Conservation (phyloP, 176 grass and related monocot genomes). For the Alopecurus myosuroides region DNA sequence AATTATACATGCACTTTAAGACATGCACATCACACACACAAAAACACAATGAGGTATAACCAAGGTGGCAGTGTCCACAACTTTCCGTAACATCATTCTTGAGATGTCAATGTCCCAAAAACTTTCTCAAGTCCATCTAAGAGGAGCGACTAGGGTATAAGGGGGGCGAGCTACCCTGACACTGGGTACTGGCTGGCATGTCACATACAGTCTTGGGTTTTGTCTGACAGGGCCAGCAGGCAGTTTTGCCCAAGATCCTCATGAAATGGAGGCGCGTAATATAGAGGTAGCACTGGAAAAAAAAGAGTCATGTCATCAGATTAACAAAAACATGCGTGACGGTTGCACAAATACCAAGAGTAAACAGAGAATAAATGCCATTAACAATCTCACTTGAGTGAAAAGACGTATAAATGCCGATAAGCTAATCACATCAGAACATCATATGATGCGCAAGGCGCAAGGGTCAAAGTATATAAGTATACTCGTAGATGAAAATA, state of each 20-base stretch:
- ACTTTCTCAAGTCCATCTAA: background rate
- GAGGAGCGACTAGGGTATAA: background rate
- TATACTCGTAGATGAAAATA: background rate
- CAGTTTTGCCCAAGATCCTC: background rate
- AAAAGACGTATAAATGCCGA: background rate
- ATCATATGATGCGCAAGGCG: background rate
- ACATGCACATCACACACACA: background rate
- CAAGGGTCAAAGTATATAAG: background rate
- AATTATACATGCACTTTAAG: background rate
- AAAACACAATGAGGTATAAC: background rate
- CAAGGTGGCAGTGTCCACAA: background rate
- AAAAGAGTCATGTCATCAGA: background rate
- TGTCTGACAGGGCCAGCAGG: background rate
- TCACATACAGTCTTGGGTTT: background rate
- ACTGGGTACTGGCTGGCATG: background rate
- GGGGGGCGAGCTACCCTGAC: background rate
- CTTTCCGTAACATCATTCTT: background rate
- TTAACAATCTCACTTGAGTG: background rate
- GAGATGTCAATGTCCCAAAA: background rate
- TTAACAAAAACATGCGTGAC: background rate
- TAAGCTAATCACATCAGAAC: background rate
- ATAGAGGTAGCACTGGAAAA: conserved; percentile 23
- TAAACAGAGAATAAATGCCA: background rate
- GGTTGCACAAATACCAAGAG: background rate
- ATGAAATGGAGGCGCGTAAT: background rate